Evolutionary conservation across 169 alveolate genomes (phyloP), one percentile per base, ranked within the genome.

Genomic region (Plasmodium malariae): DNA sequence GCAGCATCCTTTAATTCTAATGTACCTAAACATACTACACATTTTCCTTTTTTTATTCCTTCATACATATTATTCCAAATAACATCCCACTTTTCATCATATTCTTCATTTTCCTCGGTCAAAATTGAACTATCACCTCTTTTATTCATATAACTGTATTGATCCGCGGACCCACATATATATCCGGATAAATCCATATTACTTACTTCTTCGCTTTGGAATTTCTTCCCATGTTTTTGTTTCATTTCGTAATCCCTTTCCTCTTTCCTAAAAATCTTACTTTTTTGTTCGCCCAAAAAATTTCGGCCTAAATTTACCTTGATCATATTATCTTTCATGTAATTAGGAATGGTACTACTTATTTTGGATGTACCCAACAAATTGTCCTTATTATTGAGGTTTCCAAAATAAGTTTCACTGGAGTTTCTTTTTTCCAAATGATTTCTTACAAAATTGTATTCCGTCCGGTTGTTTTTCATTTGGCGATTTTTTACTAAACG

Each of bases 21-120:
- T 0, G 97, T 95, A 3, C 97, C 97, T 32, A 95, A 78, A 70
- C 97, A 94, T 0, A 94, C 95, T 11, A 95, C 96, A 88, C 97
- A 94, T 26, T 92, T 74, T 17, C 97, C 97, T 48, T 76, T 89
- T 68, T 91, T 86, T 45, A 94, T 89, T 1, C 96, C 96, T 26
- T 85, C 91, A 88, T 83, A 92, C 63, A 95, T 65, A 24, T 71
- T 87, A 40, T 91, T 92, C 96, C 96, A 93, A 19, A 93, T 59
- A 43, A 36, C 45, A 62, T 94, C 92, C 92, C 92, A 86, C 32
- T 34, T 69, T 21, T 86, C 69, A 59, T 86, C 92, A 70, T 86
- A 86, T 32, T 86, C 87, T 7, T 71, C 74, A 43, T 45, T 17
- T 11, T 78, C 76, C 9, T 43, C 65, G 7, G 7, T 43, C 0